phyloP scores from a whole-genome alignment of 768 basidiomycete species.

The Tulasnella sp. region DNA sequence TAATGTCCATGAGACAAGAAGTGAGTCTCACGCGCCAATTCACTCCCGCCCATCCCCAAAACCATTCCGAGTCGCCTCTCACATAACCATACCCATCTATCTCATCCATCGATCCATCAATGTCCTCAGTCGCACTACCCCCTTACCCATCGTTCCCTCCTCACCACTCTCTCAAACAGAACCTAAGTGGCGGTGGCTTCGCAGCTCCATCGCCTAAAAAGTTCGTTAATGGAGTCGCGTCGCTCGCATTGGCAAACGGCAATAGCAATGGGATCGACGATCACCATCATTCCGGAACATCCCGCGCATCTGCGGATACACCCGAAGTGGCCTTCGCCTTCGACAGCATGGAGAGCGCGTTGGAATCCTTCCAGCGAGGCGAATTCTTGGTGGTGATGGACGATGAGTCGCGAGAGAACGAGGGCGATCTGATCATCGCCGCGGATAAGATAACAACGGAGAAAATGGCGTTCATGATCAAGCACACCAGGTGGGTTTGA shows the following conservation, averaged over 20 bases:
- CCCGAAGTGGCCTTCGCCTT: conserved; percentile 36
- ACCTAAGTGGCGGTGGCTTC: too few relatives aligned
- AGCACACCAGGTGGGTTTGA: conserved; percentile 70
- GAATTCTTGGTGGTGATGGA: conserved; percentile 98
- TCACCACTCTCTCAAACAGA: conserved; percentile 2
- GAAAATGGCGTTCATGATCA: conserved; percentile 99
- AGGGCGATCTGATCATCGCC: conserved; percentile 91
- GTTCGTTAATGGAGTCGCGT: too few relatives aligned
- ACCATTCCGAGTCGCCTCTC: neutral
- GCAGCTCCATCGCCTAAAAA: too few relatives aligned
- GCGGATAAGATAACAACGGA: conserved; percentile 78
- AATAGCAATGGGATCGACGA: too few relatives aligned
- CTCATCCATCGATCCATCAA: too few relatives aligned
- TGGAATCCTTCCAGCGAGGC: conserved; percentile 63
- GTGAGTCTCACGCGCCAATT: neutral
- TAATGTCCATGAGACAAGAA: neutral
- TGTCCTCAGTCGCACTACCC: neutral
- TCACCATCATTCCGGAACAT: too few relatives aligned
- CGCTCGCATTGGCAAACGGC: too few relatives aligned
- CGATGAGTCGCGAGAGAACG: conserved; percentile 91
- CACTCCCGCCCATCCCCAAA: neutral
- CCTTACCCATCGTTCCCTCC: conserved; percentile 8
- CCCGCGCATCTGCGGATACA: neutral
- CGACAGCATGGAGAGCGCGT: conserved; percentile 69
- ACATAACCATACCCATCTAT: neutral